Percentiles rank a stretch among this genome's conserved stretches.
These are phyloP conservation scores for Trametes elegans DNA, from an alignment of 768 basidiomycete species.

Conservation along the genomic window DNA sequence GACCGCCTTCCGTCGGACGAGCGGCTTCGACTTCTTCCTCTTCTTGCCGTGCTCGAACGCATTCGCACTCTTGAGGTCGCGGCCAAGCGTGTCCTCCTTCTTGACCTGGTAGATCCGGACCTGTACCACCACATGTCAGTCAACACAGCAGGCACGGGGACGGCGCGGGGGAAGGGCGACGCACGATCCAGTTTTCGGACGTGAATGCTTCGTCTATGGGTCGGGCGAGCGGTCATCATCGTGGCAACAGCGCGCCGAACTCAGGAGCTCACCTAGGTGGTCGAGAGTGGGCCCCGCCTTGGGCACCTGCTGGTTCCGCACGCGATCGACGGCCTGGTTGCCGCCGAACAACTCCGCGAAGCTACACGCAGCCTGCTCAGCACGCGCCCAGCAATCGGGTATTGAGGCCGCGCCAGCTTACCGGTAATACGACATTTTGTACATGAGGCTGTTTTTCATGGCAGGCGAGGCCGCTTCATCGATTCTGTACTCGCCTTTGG, in stretches of 20 bases:
- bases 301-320: constrained; percentile 85
- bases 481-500: constrained; percentile 88
- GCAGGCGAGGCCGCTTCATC: constrained; percentile 80
- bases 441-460: constrained; percentile 98
- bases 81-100: constrained; percentile 87
- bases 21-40: constrained; percentile 77
- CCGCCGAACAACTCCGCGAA: constrained; percentile 88
- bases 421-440: constrained; percentile 99
- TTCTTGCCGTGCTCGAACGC: constrained; percentile 87
- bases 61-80: constrained; percentile 85
- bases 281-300: constrained; percentile 77
- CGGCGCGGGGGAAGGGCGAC: constrained; percentile 25
- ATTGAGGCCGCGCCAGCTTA: constrained; percentile 32
- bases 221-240: constrained; percentile 1
- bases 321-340: constrained; percentile 74
- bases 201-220: constrained; percentile 92
- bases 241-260: not conserved
- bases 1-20: constrained; percentile 52
- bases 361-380: constrained; percentile 37
- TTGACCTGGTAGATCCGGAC: constrained; percentile 94
- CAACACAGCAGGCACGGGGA: not conserved
- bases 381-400: not conserved
- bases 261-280: constrained; percentile 60
- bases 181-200: constrained; percentile 98
- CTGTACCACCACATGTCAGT: constrained; percentile 36